phyloP scores from a whole-genome alignment of 345 rosid genomes.

The Gynandropsis gynandra region DNA sequence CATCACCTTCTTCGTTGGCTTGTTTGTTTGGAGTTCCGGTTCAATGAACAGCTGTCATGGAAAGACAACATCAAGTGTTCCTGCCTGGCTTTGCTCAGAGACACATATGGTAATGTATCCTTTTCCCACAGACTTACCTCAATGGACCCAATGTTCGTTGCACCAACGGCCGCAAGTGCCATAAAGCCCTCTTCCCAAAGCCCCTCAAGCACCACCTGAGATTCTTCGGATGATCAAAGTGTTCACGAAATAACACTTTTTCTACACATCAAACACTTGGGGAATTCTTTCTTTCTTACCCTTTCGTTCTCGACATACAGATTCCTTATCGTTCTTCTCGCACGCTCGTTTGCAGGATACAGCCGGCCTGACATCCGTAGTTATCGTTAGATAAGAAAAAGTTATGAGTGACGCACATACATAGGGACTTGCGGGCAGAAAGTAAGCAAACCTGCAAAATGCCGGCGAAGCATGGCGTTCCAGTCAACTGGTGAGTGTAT shows the following conservation, averaged over 20 bases:
- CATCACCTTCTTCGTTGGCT: slow-evolving; percentile 54
- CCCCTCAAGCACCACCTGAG: slow-evolving; percentile 93
- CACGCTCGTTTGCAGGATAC: slow-evolving; percentile 81
- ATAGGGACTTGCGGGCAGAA: background rate
- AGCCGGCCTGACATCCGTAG: slow-evolving; percentile 42
- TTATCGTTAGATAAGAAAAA: background rate
- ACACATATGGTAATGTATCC: too few relatives aligned
- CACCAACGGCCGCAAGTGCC: slow-evolving; percentile 94
- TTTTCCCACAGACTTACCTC: slow-evolving; percentile 40
- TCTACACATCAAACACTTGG: background rate
- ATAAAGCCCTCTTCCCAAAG: slow-evolving; percentile 76
- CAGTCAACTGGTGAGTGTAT: slow-evolving; percentile 91
- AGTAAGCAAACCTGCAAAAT: slow-evolving; percentile 66
- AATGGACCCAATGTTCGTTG: slow-evolving; percentile 92
- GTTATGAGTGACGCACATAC: slow-evolving; percentile 7
- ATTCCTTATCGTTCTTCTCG: slow-evolving; percentile 77
- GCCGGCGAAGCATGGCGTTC: slow-evolving; percentile 77
- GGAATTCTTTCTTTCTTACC: slow-evolving; percentile 36
- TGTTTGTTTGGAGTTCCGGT: slow-evolving; percentile 74
- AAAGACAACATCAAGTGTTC: background rate
- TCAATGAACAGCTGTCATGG: slow-evolving; percentile 75
- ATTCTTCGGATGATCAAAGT: slow-evolving; percentile 17
- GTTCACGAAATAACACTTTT: too few relatives aligned
- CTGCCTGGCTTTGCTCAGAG: too few relatives aligned
- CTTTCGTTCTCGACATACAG: slow-evolving; percentile 95